Evolutionary conservation across 2,329 filamentous ascomycete genomes (phyloP), one percentile per base, ranked within the genome.

Genomic region (Penicillium rolfsii): DNA sequence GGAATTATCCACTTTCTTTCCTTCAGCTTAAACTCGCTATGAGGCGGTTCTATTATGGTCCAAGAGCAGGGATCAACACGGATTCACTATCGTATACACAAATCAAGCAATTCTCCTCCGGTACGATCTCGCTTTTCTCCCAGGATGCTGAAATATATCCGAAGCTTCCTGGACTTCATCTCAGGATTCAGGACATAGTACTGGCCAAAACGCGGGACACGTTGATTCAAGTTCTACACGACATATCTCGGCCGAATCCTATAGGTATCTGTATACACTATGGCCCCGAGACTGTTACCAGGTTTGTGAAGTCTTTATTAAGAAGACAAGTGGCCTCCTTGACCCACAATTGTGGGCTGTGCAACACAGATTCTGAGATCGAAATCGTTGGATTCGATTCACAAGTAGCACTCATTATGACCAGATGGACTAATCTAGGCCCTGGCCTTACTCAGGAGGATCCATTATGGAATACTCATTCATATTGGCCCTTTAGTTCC

Each of bases 11-110:
- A 12, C 24, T 65, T 38, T 55, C 52, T n/a, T 62, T 59, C 40
- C 62, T 64, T 5, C 49, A 64, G 1, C 2, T 66, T 1, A 59
- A 61, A 12, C 57, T 64, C 30, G 62, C 59, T 11, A 62, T 65
- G 43, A 59, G 26, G 4, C 52, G 59, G 35, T 53, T 45, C n/a
- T 30, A 41, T 4, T 55, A 57, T 12, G 61, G 61, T 28, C 38
- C 58, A 6, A 14, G 12, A 0, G 49, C 14, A 52, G 57, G 55
- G 4, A 59, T 64, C 5, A 63, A 30, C 26, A 59, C 57, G 45
- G 62, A 54, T 16, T 63, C 52, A 59, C 45, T 54, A n/a, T 57
- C 24, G 11, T 45, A 54, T 46, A 63, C 60, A 45, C 83, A 85
- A 64, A 83, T 64, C 19, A 12, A 8, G 26, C 16, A 50, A 26